Base-by-base conservation (phyloP, 768 basidiomycete genomes). In the Lactarius hengduanensis region DNA sequence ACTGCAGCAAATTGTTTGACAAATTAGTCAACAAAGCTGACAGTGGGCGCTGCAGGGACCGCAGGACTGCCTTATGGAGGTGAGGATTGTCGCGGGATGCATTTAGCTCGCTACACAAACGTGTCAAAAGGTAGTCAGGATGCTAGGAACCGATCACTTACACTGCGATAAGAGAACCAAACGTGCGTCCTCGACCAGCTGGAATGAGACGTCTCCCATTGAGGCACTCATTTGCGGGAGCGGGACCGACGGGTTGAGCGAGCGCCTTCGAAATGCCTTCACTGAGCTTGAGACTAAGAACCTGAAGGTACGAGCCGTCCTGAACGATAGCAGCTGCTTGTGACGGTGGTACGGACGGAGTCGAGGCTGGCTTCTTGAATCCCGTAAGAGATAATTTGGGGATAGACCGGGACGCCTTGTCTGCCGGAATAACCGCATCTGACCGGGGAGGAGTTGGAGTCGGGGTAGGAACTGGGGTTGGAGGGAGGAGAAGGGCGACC, bases 211-310 rank as follows among this genome's bases (percentile, higher is more conserved):
- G 83, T 71, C 83, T 89, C 32, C 91, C 90, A 54, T 78, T 77
- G n/a, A 90, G 74, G 47, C 81, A 75, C 67, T 91, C 90, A 63
- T 75, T 76, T 13, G 80, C 75, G 57, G 76, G 70, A 20, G 81
- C 81, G 26, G 86, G 80, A 32, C 86, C 85, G 2, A 80, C 72
- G 16, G 90, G 88, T 70, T 88, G 88, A 26, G 83, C 80, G 59
- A 93, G 79, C 3, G 90, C 87, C 76, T 84, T 90, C 62, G 90
- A 89, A 16, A 91, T 89, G 0, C 89, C 90, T 75, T 94, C 92
- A 72, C 88, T 91, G 55, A 94, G 79, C 73, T 89, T 91, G 63
- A 92, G 79, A 70, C 87, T 82, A 55, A 93, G 83, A 65, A 86
- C 84, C 73, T 92, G 88, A 61, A 92, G 80, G 76, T 92, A 93